These are phyloP conservation scores for Trametes maxima DNA, from an alignment of 768 basidiomycete species.

Conservation along the genomic window DNA sequence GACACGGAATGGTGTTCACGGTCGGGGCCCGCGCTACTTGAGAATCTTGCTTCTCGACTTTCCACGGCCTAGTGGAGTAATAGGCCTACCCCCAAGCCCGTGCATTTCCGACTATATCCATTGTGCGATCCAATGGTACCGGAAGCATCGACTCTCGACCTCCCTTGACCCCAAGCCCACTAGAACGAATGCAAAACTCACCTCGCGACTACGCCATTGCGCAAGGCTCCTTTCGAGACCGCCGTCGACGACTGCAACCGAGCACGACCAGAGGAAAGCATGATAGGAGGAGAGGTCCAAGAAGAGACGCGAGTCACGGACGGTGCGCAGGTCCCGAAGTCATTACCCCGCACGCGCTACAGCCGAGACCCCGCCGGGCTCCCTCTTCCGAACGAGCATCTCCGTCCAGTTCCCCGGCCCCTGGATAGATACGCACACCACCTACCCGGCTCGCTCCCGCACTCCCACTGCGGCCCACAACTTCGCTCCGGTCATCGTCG, in stretches of 20 bases:
- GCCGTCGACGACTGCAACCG: constrained; percentile 3
- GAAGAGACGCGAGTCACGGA: constrained; percentile 12
- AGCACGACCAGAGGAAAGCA: constrained; percentile 16
- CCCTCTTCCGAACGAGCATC: no score
- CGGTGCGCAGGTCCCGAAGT: neutral
- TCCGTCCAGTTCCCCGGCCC: neutral
- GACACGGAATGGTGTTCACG: neutral
- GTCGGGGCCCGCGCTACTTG: neutral
- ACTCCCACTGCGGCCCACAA: neutral
- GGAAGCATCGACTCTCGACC: neutral
- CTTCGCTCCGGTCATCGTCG: neutral
- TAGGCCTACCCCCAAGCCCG: neutral
- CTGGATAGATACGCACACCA: no score
- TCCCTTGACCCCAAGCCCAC: neutral
- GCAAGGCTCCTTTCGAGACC: neutral
- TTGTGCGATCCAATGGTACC: neutral
- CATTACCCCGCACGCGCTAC: constrained; percentile 12
- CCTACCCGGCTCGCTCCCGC: neutral
- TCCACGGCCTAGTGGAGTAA: neutral
- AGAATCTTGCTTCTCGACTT: neutral
- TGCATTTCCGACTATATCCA: neutral
- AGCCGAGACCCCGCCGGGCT: constrained; percentile 1
- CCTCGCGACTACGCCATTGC: neutral
- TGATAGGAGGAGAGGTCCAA: constrained; percentile 7
- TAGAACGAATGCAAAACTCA: constrained; percentile 2